These are phyloP conservation scores for Thalassia testudinum DNA, from an alignment of 116 monocot genomes.

Conservation along the genomic window DNA sequence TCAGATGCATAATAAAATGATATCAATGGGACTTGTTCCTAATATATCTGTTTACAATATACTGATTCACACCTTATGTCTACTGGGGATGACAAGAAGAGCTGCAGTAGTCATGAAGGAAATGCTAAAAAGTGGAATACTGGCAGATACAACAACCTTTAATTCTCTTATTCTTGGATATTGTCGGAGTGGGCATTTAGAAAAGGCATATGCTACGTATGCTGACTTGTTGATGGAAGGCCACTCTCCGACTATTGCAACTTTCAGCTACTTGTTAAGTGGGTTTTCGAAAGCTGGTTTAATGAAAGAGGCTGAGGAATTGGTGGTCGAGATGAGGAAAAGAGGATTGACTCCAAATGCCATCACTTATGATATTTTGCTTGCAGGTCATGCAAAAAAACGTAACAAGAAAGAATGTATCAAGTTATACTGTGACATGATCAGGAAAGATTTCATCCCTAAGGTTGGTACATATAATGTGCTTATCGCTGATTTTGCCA, in stretches of 20 bases:
- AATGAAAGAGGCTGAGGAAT: constrained; percentile 38
- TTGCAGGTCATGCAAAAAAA: constrained; percentile 59
- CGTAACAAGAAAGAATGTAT: constrained; percentile 62
- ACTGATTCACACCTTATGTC: constrained; percentile 55
- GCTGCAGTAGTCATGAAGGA: constrained; percentile 33
- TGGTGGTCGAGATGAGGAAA: constrained; percentile 55
- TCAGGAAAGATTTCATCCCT: constrained; percentile 64
- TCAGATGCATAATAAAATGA: constrained; percentile 35
- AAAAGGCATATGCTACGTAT: constrained; percentile 48
- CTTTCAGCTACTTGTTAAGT: constrained; percentile 57
- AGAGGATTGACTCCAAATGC: constrained; percentile 30
- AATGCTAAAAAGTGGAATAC: constrained; percentile 49
- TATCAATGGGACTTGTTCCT: constrained; percentile 38
- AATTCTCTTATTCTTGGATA: constrained; percentile 77
- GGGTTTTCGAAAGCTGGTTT: constrained; percentile 38
- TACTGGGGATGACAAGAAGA: constrained; percentile 49
- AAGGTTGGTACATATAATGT: constrained; percentile 71
- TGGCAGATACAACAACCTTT: constrained; percentile 38
- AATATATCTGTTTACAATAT: constrained; percentile 43
- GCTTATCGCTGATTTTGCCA: constrained; percentile 69
- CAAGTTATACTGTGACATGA: constrained; percentile 76
- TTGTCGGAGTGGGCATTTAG: constrained; percentile 49
- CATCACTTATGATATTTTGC: constrained; percentile 58
- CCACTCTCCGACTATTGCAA: constrained; percentile 44
- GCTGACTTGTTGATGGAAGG: constrained; percentile 38